A percentile compares a stretch with the other conserved stretches of the same genome.
phyloP scores from a whole-genome alignment of 768 basidiomycete genomes.

The Exidia glandulosa region DNA sequence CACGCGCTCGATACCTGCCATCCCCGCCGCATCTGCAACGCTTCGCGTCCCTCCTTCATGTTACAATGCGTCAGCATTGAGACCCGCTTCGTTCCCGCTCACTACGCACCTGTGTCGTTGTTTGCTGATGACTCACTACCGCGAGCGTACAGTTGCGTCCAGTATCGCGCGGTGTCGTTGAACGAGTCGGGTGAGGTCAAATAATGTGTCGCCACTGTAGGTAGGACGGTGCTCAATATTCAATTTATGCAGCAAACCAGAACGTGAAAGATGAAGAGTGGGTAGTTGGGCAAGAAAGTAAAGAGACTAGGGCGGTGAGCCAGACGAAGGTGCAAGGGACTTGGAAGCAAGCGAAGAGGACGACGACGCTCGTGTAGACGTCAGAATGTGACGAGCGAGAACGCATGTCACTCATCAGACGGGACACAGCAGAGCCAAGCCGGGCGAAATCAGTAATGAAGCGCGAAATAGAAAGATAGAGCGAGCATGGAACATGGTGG shows the following conservation, averaged over 20 bases:
- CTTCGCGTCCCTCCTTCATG: neutral
- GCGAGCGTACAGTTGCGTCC: conserved; percentile 88
- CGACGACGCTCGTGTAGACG: no score
- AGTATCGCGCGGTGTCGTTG: conserved; percentile 85
- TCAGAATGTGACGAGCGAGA: no score
- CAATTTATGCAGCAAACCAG: no score
- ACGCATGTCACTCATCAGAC: no score
- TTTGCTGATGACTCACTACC: conserved; percentile 39
- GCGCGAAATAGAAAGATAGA: neutral
- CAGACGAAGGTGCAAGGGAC: no score
- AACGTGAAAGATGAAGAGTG: no score
- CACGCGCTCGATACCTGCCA: conserved; percentile 72
- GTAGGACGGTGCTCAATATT: neutral
- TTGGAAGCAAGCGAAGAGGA: no score
- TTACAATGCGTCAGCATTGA: no score
- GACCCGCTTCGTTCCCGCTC: conserved; percentile 16
- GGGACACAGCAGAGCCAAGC: no score
- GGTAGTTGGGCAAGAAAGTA: no score
- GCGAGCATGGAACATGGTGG: neutral
- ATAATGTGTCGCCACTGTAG: conserved; percentile 82
- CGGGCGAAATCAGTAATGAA: neutral
- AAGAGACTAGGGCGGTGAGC: no score
- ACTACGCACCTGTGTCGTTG: no score
- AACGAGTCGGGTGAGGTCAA: conserved; percentile 80
- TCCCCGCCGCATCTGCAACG: conserved; percentile 37